These are phyloP conservation scores for Parastagonospora nodorum DNA, from an alignment of 2,329 filamentous ascomycete species.

Conservation along the genomic window DNA sequence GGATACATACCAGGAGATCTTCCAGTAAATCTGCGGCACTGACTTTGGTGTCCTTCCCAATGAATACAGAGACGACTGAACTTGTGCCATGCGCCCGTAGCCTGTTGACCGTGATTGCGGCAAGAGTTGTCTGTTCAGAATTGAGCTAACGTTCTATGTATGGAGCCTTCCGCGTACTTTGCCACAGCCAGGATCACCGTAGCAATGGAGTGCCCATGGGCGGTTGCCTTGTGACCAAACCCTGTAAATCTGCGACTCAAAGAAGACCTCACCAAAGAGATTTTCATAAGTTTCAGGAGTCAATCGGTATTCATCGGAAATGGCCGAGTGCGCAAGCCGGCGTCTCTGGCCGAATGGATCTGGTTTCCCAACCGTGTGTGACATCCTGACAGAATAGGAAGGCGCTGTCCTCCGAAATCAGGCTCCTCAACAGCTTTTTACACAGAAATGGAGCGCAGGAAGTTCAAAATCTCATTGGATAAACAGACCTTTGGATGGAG, in stretches of 20 bases:
- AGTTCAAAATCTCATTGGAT: no score
- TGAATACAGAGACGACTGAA: not conserved
- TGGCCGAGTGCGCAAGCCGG: not conserved
- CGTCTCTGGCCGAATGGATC: not conserved
- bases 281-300: not conserved
- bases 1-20: not conserved
- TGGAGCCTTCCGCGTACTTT: not conserved
- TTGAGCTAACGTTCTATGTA: not conserved
- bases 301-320: not conserved
- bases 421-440: no score
- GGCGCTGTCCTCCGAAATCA: no score
- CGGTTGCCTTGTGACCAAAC: not conserved
- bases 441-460: no score
- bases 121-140: not conserved
- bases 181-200: not conserved
- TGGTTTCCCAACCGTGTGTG: no score
- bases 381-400: no score
- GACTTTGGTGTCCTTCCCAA: not conserved
- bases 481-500: no score
- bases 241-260: not conserved
- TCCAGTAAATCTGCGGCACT: not conserved
- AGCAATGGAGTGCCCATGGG: not conserved
- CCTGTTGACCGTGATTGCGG: not conserved
- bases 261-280: not conserved
- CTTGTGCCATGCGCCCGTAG: not conserved